Percentiles rank a stretch among this genome's conserved stretches.
These are phyloP conservation scores for Kwoniella europaea DNA, from an alignment of 768 basidiomycete genomes.

Conservation along the genomic window DNA sequence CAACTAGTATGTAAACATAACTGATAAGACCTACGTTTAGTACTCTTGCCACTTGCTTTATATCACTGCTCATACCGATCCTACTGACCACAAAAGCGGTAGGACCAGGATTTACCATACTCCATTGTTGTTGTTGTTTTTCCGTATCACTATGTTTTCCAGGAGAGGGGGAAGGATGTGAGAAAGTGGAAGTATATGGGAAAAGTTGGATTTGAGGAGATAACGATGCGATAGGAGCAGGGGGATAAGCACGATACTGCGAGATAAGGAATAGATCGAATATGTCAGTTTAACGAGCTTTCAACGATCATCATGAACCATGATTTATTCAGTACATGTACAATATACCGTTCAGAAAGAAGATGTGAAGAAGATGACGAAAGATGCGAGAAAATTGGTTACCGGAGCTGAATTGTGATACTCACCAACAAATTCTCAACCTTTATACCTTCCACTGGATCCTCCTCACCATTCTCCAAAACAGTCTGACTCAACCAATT, in stretches of 20 bases:
- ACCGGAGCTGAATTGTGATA: neutral
- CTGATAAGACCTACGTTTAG: conserved; percentile 18
- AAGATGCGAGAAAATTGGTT: neutral
- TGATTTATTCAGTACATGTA: neutral
- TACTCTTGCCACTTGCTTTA: conserved; percentile 14
- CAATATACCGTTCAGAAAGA: neutral
- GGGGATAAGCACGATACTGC: conserved; percentile 12
- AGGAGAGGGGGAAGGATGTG: conserved; percentile 13
- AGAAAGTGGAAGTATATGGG: conserved; percentile 39
- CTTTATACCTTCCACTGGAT: conserved; percentile 21
- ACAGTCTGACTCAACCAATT: conserved; percentile 28
- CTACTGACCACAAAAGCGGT: conserved; percentile 36
- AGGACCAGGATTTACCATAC: conserved; percentile 39
- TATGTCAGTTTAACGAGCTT: neutral
- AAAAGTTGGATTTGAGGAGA: conserved; percentile 25
- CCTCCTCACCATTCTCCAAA: neutral
- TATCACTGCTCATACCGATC: conserved; percentile 24
- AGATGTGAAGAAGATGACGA: neutral
- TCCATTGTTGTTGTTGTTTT: conserved; percentile 45
- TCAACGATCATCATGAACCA: neutral
- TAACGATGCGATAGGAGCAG: neutral
- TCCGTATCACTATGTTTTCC: conserved; percentile 1
- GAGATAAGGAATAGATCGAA: conserved; percentile 2
- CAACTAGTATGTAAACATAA: no score
- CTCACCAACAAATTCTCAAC: conserved; percentile 43